phyloP scores from a whole-genome alignment of 1,284 basidiomycete genomes.

The Neolentinus lepideus region DNA sequence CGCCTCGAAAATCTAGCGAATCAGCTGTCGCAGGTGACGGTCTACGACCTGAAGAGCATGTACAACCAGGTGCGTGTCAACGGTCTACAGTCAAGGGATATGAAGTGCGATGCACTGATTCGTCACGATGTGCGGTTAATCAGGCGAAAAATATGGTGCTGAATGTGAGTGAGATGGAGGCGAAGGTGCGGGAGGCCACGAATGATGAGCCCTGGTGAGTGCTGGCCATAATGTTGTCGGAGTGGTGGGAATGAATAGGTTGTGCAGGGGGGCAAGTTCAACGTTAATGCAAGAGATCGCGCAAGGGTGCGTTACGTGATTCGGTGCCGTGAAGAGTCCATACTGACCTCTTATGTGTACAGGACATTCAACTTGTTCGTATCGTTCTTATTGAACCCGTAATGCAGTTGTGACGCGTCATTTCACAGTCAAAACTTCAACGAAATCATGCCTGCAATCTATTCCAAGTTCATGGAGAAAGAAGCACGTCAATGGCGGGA shows the following conservation, averaged over 20 bases:
- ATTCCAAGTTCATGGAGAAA: slow-evolving; percentile 93
- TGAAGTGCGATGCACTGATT: neutral
- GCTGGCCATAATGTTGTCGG: neutral
- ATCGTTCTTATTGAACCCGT: neutral
- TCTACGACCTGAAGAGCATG: slow-evolving; percentile 93
- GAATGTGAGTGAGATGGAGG: slow-evolving; percentile 96
- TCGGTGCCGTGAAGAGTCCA: neutral
- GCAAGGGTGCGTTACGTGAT: slow-evolving; percentile 61
- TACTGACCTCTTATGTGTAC: slow-evolving; percentile 1
- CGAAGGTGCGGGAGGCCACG: slow-evolving; percentile 94
- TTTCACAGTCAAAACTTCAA: slow-evolving; percentile 87
- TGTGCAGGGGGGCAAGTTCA: slow-evolving; percentile 88
- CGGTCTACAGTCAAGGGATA: neutral
- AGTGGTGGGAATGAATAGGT: slow-evolving; percentile 3
- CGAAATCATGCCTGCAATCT: slow-evolving; percentile 99
- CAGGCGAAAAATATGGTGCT: slow-evolving; percentile 88
- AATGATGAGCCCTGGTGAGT: slow-evolving; percentile 96
- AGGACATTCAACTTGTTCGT: slow-evolving; percentile 92
- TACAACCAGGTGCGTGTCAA: slow-evolving; percentile 72
- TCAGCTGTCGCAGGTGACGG: slow-evolving; percentile 66
- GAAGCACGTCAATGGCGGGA: slow-evolving; percentile 98
- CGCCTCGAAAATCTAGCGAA: slow-evolving; percentile 57
- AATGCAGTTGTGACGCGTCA: neutral
- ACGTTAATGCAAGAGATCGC: slow-evolving; percentile 99
- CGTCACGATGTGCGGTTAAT: neutral